phyloP scores from a whole-genome alignment of 495 filamentous ascomycete genomes.

The Tuber brumale region DNA sequence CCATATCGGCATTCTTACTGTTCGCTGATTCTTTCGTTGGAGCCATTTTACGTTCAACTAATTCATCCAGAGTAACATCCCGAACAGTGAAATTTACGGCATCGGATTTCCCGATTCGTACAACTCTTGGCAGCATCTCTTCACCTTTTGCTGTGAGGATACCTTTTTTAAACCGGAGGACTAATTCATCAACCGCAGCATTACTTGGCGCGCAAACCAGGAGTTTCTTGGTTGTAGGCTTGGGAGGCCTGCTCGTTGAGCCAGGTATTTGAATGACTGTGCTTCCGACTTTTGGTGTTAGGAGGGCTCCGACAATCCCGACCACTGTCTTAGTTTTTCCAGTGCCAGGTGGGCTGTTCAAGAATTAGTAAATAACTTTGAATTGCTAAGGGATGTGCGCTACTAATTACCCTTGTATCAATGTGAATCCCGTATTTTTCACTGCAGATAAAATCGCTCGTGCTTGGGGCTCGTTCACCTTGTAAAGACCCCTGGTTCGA shows the following conservation, averaged over 20 bases:
- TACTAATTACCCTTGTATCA: constrained; percentile 71
- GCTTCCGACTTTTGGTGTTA: constrained; percentile 52
- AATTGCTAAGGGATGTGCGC: background rate
- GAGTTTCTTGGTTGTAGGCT: constrained; percentile 62
- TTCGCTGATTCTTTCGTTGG: constrained; percentile 43
- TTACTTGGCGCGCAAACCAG: constrained; percentile 95
- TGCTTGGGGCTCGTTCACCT: constrained; percentile 82
- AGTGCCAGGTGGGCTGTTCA: constrained; percentile 70
- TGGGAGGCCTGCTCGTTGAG: constrained; percentile 43
- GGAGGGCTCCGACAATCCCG: constrained; percentile 83
- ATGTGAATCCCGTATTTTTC: constrained; percentile 90
- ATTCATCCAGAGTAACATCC: constrained; percentile 89
- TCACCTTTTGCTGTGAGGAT: constrained; percentile 71
- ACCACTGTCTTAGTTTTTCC: constrained; percentile 98
- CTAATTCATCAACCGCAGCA: constrained; percentile 91
- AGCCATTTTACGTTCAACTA: constrained; percentile 68
- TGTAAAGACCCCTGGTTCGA: constrained; percentile 64
- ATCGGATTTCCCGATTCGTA: constrained; percentile 87
- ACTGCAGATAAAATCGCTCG: constrained; percentile 84
- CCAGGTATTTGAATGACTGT: constrained; percentile 51
- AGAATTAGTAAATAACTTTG: constrained; percentile 11
- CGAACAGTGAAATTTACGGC: constrained; percentile 83
- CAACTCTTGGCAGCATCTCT: constrained; percentile 65
- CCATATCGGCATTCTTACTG: constrained; percentile 54
- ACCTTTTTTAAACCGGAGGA: constrained; percentile 83